Evolutionary conservation across 139 green algal species (phyloP).

Genomic region (Chlamydomonas incerta): DNA sequence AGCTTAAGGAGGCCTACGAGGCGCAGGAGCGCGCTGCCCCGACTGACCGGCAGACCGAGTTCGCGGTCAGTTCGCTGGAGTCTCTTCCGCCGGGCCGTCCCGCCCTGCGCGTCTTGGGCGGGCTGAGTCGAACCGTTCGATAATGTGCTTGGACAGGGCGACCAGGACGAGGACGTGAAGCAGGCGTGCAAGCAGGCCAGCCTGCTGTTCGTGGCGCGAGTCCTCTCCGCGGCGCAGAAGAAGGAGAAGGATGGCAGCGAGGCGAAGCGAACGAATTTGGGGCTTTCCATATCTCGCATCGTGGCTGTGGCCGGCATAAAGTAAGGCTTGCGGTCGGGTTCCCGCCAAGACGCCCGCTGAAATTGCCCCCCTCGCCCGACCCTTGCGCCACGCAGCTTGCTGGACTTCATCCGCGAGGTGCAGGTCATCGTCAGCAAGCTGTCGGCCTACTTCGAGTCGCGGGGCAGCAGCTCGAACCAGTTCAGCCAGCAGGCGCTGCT

Average conservation of each 20-base stretch:
- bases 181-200: constrained; percentile 33
- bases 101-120: too few species aligned
- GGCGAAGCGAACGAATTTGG: background rate
- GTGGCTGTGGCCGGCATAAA: constrained; percentile 42
- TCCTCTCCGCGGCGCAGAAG: background rate
- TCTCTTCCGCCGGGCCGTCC: too few species aligned
- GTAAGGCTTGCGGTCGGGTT: constrained; percentile 23
- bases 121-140: background rate
- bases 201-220: constrained; percentile 30
- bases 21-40: background rate
- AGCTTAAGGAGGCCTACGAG: constrained; percentile 21
- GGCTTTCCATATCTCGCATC: constrained; percentile 45
- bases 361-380: too few species aligned
- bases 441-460: constrained; percentile 29
- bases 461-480: background rate
- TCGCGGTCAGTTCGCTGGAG: background rate
- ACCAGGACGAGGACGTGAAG: constrained; percentile 41
- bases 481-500: constrained; percentile 41
- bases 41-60: background rate
- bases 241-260: background rate
- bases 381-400: constrained; percentile 38
- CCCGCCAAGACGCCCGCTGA: background rate
- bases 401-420: constrained; percentile 63
- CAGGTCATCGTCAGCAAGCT: constrained; percentile 55
- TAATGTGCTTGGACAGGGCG: background rate